phyloP scores from a whole-genome alignment of 345 rosid species.

The Limnanthes douglasii region DNA sequence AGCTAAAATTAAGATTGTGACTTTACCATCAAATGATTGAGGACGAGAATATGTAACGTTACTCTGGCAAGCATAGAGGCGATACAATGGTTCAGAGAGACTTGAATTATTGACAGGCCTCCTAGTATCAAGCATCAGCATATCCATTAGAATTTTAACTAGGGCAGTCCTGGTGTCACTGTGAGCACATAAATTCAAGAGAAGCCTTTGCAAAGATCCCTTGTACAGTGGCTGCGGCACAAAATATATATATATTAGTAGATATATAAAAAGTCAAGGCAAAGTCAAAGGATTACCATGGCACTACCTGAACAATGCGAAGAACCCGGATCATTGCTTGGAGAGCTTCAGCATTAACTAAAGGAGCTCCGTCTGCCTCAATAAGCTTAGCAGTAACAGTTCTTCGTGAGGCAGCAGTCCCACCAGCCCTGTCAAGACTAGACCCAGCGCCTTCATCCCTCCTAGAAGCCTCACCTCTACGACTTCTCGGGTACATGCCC shows the following conservation, averaged over 20 bases:
- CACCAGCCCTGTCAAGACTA: constrained; percentile 47
- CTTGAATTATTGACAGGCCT: constrained; percentile 27
- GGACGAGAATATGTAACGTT: constrained; percentile 92
- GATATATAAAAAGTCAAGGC: not conserved
- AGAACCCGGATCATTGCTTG: constrained; percentile 82
- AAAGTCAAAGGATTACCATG: constrained; percentile 3
- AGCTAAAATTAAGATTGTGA: not conserved
- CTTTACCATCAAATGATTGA: constrained; percentile 69
- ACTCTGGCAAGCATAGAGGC: constrained; percentile 88
- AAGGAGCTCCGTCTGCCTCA: constrained; percentile 87
- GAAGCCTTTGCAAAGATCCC: constrained; percentile 87
- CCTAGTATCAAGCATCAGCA: constrained; percentile 71
- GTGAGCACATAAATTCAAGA: constrained; percentile 85
- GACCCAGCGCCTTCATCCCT: constrained; percentile 63
- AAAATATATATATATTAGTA: constrained; percentile 4
- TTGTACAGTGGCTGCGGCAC: constrained; percentile 73
- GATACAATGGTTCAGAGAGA: constrained; percentile 47
- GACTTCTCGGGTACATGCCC: constrained; percentile 92
- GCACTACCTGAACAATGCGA: constrained; percentile 78
- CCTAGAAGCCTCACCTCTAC: constrained; percentile 91
- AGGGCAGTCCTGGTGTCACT: constrained; percentile 62
- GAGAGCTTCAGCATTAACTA: constrained; percentile 67
- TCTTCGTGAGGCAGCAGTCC: constrained; percentile 47
- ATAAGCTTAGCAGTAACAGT: constrained; percentile 44
- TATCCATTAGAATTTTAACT: constrained; percentile 70